Conservation (phyloP, 768 basidiomycete species). For the Exsudoporus frostii region DNA sequence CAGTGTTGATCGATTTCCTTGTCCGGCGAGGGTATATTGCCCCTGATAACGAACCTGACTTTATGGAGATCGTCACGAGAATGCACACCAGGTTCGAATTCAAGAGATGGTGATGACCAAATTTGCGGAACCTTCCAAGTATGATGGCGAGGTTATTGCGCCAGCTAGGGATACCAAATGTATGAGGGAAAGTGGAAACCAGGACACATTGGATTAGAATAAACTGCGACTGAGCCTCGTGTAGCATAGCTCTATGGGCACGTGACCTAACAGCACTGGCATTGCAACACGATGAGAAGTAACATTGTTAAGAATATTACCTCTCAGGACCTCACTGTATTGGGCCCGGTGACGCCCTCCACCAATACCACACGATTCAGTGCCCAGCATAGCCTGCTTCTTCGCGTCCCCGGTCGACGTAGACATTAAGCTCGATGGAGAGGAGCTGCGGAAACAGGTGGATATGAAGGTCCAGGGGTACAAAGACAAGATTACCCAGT, state of each 20-base stretch:
- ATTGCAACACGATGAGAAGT: no score
- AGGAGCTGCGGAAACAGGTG: conserved; percentile 84
- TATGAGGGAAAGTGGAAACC: not conserved
- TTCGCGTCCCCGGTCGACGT: conserved; percentile 90
- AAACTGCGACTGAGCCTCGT: not conserved
- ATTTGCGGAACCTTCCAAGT: not conserved
- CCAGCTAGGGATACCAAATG: not conserved
- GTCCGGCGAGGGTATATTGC: conserved; percentile 84
- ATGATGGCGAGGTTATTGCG: not conserved
- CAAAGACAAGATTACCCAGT: conserved; percentile 79
- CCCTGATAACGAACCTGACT: conserved; percentile 83
- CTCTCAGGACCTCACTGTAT: not conserved
- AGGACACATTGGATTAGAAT: not conserved
- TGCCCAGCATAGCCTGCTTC: conserved; percentile 67
- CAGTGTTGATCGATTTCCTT: conserved; percentile 87
- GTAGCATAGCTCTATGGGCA: not conserved
- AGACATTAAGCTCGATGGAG: conserved; percentile 83
- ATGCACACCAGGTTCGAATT: conserved; percentile 72
- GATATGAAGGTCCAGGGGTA: conserved; percentile 89
- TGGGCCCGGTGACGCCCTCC: not conserved
- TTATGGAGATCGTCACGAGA: conserved; percentile 69
- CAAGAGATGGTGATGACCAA: conserved; percentile 42
- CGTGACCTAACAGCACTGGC: conserved; percentile 8
- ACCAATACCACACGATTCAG: not conserved
- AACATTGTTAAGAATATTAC: no score